Evolutionary conservation across 176 grass and related monocot genomes (phyloP), one percentile per base, ranked within the genome.

Genomic region (Pharus latifolius): DNA sequence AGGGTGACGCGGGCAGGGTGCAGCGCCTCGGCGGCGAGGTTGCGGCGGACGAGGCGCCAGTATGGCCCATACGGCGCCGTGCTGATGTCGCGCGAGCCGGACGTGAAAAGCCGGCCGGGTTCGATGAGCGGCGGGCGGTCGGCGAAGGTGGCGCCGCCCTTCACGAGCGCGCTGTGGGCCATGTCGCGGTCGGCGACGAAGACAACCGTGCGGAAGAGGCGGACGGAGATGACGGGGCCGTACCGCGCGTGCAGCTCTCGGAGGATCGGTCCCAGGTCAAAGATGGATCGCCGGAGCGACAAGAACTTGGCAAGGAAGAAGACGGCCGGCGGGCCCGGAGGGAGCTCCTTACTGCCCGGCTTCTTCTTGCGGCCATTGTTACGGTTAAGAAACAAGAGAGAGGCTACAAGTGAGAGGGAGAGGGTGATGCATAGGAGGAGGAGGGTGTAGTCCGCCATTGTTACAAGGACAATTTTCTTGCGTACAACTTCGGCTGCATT

Each of bases 1-100:
- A 76, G 74, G 28, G 10, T 43, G 35, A 54, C 14, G 63, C 78
- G 30, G 9, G 79, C n/a, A 0, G 81, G 64, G 19, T 44, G 55
- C 13, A 93, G 77, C 16, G 58, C 67, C 59, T 83, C 75, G 23
- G 37, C 49, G n/a, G 67, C 70, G 20, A 92, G 62, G 61, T 91
- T 91, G 0, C 81, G 84, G 48, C 84, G 80, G 29, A 91, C 65
- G 41, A 75, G 63, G 19, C 65, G 91, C 86, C 83, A 90, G 62
- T 77, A 53, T 2, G 86, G 6, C 0, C 83, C 80, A 23, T 95
- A 95, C 5, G 46, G 6, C 2, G 86, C 22, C 15, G 42, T 32
- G 63, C 34, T 90, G 67, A 95, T 40, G 72, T 64, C 78, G 67
- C 67, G 67, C 15, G 60, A 54, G 10, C 65, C 75, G 69, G 63